Percentiles rank a stretch among this genome's conserved stretches.
Conservation (phyloP, 164 flowering plant genomes). For the Sedum album region DNA sequence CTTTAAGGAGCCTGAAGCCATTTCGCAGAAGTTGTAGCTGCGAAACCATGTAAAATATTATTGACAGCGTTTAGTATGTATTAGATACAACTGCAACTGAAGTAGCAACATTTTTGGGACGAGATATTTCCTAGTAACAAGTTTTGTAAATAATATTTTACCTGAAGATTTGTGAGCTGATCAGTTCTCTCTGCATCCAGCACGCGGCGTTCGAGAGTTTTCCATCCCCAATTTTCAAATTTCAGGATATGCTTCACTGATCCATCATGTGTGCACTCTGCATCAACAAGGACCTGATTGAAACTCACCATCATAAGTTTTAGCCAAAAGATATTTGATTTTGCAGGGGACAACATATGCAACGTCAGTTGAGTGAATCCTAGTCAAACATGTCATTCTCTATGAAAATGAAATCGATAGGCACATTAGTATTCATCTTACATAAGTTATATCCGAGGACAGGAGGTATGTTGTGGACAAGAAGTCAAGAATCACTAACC, state of each 20-base stretch:
- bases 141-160: constrained; percentile 10
- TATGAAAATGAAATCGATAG: neutral
- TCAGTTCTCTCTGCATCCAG: constrained; percentile 83
- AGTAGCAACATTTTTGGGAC: neutral
- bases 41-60: constrained; percentile 12
- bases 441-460: neutral
- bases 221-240: constrained; percentile 95
- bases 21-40: constrained; percentile 69
- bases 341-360: neutral
- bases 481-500: constrained; percentile 27
- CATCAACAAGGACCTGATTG: constrained; percentile 90
- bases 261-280: constrained; percentile 99
- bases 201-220: constrained; percentile 74
- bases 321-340: neutral
- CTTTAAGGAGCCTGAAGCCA: constrained; percentile 77
- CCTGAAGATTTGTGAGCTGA: constrained; percentile 70
- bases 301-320: neutral
- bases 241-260: constrained; percentile 83
- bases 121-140: neutral
- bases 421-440: neutral
- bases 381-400: neutral
- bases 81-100: neutral
- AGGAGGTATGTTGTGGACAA: neutral
- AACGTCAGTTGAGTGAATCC: neutral
- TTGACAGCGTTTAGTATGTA: neutral